Percentiles rank a stretch among this genome's conserved stretches.
These are phyloP conservation scores for Eucalyptus urophylla DNA, from an alignment of 345 rosid species.

Conservation along the genomic window DNA sequence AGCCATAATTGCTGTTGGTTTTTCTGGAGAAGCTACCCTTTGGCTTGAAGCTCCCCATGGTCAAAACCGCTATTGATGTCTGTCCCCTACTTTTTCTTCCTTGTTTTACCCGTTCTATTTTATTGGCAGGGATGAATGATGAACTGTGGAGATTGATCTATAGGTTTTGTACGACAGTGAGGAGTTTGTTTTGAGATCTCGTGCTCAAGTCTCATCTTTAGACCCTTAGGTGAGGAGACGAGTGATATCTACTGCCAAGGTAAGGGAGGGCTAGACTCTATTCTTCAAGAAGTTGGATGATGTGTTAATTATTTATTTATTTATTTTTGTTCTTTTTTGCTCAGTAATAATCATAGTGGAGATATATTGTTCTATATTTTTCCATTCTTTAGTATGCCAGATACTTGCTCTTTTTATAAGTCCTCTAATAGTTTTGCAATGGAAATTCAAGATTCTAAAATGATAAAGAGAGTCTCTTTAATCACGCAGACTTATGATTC, in stretches of 20 bases:
- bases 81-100: background rate
- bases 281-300: background rate
- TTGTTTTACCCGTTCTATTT: background rate
- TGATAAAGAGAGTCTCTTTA: background rate
- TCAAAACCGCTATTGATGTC: slow-evolving; percentile 69
- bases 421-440: background rate
- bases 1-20: slow-evolving; percentile 60
- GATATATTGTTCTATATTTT: background rate
- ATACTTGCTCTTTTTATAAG: background rate
- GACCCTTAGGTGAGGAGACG: background rate
- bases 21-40: slow-evolving; percentile 38
- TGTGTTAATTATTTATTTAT: background rate
- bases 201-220: slow-evolving; percentile 38
- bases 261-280: background rate
- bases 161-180: too few species aligned
- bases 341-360: background rate
- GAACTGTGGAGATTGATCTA: too few species aligned
- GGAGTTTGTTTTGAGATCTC: slow-evolving; percentile 40
- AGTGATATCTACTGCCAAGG: background rate
- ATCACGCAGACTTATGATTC: background rate
- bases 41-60: slow-evolving; percentile 42
- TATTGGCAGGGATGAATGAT: background rate
- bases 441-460: background rate
- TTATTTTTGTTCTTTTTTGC: background rate
- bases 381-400: background rate